Conservation (phyloP, 495 filamentous ascomycete genomes). For the Oidiodendron maius region DNA sequence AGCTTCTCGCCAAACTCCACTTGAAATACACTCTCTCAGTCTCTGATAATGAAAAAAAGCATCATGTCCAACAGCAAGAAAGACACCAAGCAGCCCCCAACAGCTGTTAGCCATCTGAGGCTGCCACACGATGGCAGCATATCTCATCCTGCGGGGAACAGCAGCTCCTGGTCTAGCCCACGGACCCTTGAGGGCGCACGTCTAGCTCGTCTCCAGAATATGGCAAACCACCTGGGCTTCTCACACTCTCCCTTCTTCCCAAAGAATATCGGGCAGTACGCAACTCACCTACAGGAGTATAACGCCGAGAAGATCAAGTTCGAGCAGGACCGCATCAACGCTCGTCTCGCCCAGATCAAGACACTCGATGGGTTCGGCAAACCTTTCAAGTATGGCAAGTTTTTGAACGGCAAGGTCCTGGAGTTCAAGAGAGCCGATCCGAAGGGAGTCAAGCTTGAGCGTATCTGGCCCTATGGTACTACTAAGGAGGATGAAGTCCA, state of each 20-base stretch:
- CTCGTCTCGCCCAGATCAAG: background rate
- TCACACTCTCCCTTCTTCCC: slow-evolving; percentile 6
- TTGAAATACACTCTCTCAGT: too few relatives aligned
- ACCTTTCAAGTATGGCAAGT: background rate
- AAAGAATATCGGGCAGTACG: background rate
- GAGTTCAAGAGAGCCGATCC: background rate
- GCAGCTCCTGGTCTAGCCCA: background rate
- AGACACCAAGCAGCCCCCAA: too few relatives aligned
- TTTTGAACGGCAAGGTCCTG: background rate
- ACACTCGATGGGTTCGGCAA: too few relatives aligned
- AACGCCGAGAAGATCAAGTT: background rate
- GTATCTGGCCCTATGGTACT: background rate
- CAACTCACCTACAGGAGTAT: background rate
- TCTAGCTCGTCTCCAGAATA: slow-evolving; percentile 3
- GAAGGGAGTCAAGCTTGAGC: background rate
- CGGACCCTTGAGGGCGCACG: background rate
- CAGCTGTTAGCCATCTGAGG: too few relatives aligned
- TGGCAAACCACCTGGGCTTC: background rate
- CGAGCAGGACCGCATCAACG: background rate
- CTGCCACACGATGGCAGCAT: too few relatives aligned
- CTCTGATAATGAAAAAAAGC: too few relatives aligned
- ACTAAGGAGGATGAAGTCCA: too few relatives aligned
- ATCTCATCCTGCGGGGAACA: background rate
- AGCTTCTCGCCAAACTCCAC: too few relatives aligned
- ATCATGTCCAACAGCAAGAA: too few relatives aligned